Evolutionary conservation across 352 stramenopile species (phyloP), one percentile per base, ranked within the genome.

Genomic region (Phytophthora ohioensis): DNA sequence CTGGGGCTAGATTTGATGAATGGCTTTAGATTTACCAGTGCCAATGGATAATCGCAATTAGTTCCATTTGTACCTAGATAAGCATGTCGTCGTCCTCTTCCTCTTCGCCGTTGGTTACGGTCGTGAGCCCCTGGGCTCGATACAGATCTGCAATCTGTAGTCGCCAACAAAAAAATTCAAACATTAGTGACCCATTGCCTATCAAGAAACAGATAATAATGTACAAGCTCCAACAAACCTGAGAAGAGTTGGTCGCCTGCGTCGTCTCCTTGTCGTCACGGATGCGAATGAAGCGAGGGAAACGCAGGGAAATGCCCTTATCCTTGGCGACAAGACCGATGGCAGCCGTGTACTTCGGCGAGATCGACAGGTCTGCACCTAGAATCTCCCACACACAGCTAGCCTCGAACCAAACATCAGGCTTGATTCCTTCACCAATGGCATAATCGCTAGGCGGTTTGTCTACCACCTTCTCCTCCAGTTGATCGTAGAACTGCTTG

Each of bases 331-430:
- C 88, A 17, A 97, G 86, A 3, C 93, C 95, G 32, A 98, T 94
- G 2, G 97, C 98, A 9, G 97, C 98, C 34, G 92, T 99, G 84
- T 99, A 98, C 57, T 98, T 97, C 11, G 97, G 98, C 17, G 97
- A 99, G 69, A 99, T 99, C 27, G 94, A 99, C 59, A 99, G 75
- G 76, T 99, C 98, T 4, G 98, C 98, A 15, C 97, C 98, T 45
- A 99, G 91, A 57, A 99, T 97, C 79, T 99, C 98, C 98, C 98
- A 99, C 21, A 99, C 97, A 71, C 96, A 92, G 31, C 77, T 95
- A 5, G 97, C 86, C 62, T 98, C 92, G 63, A 99, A 99, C 98
- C 97, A 99, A 47, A 98, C 91, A 56, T 98, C 92, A 12, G 92
- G 91, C 59, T 96, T 93, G 51, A 95, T 93, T 13, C 77, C 78